Conservation (phyloP, 495 filamentous ascomycete species). For the Neurospora sp. region DNA sequence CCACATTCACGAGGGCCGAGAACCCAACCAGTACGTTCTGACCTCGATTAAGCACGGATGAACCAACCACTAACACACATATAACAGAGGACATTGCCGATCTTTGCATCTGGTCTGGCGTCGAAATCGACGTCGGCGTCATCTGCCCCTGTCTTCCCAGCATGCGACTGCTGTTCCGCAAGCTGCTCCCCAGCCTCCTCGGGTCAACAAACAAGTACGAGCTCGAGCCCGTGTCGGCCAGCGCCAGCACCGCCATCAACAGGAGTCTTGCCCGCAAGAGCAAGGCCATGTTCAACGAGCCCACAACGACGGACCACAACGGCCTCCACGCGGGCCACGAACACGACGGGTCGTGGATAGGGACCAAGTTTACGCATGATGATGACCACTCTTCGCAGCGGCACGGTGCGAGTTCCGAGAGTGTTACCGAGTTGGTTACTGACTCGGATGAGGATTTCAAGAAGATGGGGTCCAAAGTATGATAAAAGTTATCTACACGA, state of each 20-base stretch:
- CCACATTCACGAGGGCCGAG: constrained; percentile 11
- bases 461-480: neutral
- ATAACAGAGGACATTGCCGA: constrained; percentile 17
- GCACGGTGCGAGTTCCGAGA: neutral
- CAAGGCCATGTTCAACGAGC: neutral
- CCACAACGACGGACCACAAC: neutral
- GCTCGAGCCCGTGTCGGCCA: constrained; percentile 3
- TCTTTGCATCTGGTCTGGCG: constrained; percentile 20
- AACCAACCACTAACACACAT: neutral
- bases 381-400: neutral
- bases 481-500: neutral
- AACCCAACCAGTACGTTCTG: constrained; percentile 20
- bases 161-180: constrained; percentile 17
- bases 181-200: constrained; percentile 10
- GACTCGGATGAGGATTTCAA: neutral
- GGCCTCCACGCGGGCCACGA: neutral
- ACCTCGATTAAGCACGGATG: neutral
- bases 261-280: neutral
- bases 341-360: neutral
- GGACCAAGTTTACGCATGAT: neutral
- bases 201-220: constrained; percentile 10
- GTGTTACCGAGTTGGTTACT: neutral
- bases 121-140: constrained; percentile 24
- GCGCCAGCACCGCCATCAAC: neutral
- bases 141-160: constrained; percentile 23